Evolutionary conservation across 495 filamentous ascomycete genomes (phyloP).

Genomic region (Oidiodendron maius): DNA sequence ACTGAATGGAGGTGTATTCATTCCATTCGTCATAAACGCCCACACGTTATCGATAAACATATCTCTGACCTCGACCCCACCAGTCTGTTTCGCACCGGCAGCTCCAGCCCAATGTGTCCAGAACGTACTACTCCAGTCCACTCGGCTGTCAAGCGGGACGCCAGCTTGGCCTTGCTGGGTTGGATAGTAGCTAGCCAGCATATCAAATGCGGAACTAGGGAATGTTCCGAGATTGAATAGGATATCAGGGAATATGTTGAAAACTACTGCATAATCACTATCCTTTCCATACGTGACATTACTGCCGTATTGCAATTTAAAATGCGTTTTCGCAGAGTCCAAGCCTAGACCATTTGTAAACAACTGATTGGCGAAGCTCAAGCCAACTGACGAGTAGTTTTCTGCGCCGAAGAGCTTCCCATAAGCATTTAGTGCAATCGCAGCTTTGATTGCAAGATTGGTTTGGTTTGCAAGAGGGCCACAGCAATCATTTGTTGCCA

Average conservation of each 20-base stretch:
- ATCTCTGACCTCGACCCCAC: constrained; percentile 45
- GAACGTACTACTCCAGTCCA: constrained; percentile 48
- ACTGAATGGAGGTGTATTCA: constrained; percentile 43
- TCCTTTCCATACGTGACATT: background rate
- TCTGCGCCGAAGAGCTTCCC: constrained; percentile 32
- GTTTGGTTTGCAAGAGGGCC: constrained; percentile 82
- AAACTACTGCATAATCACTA: constrained; percentile 29
- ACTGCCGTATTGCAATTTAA: constrained; percentile 28
- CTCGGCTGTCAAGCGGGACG: constrained; percentile 70
- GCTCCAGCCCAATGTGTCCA: constrained; percentile 84
- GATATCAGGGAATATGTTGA: constrained; percentile 79
- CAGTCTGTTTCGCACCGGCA: constrained; percentile 6
- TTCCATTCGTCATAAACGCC: constrained; percentile 40
- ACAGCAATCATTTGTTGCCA: constrained; percentile 89
- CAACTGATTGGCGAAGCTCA: constrained; percentile 20
- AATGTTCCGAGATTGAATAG: constrained; percentile 67
- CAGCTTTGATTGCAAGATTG: constrained; percentile 89
- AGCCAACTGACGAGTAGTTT: constrained; percentile 31
- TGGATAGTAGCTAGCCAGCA: constrained; percentile 75
- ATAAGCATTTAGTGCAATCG: constrained; percentile 77
- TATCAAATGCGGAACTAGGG: constrained; percentile 64
- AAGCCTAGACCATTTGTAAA: constrained; percentile 28
- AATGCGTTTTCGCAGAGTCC: constrained; percentile 34
- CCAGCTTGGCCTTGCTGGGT: constrained; percentile 65
- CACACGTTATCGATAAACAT: constrained; percentile 52